Conservation (phyloP, 371 early-diverging fungal species). For the Mycotypha africana region DNA sequence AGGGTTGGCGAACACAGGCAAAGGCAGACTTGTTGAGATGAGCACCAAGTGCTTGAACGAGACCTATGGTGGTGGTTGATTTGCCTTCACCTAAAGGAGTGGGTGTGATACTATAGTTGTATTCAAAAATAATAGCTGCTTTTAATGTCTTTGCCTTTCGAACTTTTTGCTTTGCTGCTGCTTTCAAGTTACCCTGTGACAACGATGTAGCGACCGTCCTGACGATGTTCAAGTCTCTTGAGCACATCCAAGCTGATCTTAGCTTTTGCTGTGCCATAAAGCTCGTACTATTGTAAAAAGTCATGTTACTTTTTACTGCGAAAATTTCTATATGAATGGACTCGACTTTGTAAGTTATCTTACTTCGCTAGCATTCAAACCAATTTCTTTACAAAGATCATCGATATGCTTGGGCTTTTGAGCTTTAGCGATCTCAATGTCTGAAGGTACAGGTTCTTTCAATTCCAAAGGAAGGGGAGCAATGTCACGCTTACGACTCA, state of each 20-base stretch:
- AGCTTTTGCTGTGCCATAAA: conserved; percentile 85
- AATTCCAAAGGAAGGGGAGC: conserved; percentile 60
- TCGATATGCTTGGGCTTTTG: conserved; percentile 83
- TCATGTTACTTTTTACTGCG: background rate
- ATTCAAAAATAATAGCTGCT: background rate
- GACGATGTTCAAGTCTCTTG: conserved; percentile 69
- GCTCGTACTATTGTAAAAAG: conserved; percentile 59
- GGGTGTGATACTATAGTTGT: conserved; percentile 74
- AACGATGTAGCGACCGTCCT: conserved; percentile 89
- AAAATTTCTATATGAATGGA: too few relatives aligned
- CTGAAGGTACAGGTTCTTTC: conserved; percentile 81
- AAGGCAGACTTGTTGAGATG: conserved; percentile 82
- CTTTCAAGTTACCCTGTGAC: conserved; percentile 73
- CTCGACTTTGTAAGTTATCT: too few relatives aligned
- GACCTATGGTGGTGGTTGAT: conserved; percentile 92
- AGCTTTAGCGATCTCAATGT: conserved; percentile 87
- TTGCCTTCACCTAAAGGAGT: conserved; percentile 98
- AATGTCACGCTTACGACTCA: conserved; percentile 43
- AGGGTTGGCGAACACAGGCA: conserved; percentile 96
- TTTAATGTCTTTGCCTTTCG: too few relatives aligned
- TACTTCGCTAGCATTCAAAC: conserved; percentile 60
- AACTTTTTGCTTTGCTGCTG: too few relatives aligned
- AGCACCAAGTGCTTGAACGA: conserved; percentile 90
- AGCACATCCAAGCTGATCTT: conserved; percentile 81
- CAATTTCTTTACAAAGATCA: conserved; percentile 79